Evolutionary conservation across 108 stramenopile species (phyloP), one percentile per base, ranked within the genome.

Genomic region (Skeletonema costatum): DNA sequence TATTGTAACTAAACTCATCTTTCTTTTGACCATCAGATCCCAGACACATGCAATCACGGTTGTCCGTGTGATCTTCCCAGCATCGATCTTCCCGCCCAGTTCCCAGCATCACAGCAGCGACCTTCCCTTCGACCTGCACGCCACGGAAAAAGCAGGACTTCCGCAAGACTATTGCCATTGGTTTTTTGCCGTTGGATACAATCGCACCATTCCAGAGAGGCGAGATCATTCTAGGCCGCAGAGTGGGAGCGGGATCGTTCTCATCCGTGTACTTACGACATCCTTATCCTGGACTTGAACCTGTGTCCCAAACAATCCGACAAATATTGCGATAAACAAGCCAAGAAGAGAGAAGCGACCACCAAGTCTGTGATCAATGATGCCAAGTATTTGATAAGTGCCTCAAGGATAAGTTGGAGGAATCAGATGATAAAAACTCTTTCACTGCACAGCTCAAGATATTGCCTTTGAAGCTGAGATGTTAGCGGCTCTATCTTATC

Each of bases 181-280:
- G 25, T 25, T 0, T 0, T 29, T 17, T 25, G 63, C 35, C 32
- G 11, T 39, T 64, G 6, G 63, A 64, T 11, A 38, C 36, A 6
- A 10, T 64, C 8, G 63, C 63, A 1, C 63, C 63, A n/a, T 64
- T 64, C 11, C 35, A 64, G 63, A 35, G 63, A 19, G 63, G 12
- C 7, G 63, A 64, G 63, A 64, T 64, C 63, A 19, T 64, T 35
- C 38, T 39, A 1, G 63, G 63, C n/a, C 30, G 11, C 5, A 35
- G 35, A 5, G 19, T 64, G 19, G 63, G 63, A 11, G 8, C 63
- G 12, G 63, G 63, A 3, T 64, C 63, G 16, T 64, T 64, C 2
- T 64, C 63, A 1, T 1, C 2, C 38, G 63, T 64, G 19, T 25
- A 25, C 0, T 0, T 64, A 38, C 8, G 63, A 64, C 8, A 64